Evolutionary conservation across 140 eudicot genomes (phyloP).

Genomic region (Cichorium intybus): DNA sequence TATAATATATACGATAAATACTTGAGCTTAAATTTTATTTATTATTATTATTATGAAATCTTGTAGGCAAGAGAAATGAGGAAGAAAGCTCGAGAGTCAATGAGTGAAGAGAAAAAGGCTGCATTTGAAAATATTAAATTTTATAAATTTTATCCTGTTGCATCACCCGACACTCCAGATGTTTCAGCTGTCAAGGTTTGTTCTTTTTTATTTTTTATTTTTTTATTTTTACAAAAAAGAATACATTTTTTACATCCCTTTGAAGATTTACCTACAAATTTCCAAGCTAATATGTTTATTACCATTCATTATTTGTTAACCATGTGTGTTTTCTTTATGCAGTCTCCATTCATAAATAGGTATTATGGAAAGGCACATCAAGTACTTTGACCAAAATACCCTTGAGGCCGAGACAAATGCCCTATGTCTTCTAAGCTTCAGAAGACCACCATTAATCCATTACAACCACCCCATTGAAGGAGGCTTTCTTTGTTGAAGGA

Average conservation of each 20-base stretch:
- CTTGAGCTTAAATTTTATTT: not conserved
- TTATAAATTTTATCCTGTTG: slow-evolving; percentile 85
- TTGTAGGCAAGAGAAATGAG: slow-evolving; percentile 78
- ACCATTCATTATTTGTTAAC: not conserved
- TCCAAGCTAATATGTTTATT: not conserved
- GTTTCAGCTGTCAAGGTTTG: slow-evolving; percentile 68
- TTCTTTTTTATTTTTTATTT: not conserved
- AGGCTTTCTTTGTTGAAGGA: not conserved
- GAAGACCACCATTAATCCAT: too few species aligned
- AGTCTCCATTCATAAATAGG: slow-evolving; percentile 69
- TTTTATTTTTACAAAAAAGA: not conserved
- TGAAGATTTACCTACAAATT: too few species aligned
- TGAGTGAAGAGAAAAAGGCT: slow-evolving; percentile 58
- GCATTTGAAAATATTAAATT: slow-evolving; percentile 74
- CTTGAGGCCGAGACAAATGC: not conserved
- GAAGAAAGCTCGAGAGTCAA: slow-evolving; percentile 56
- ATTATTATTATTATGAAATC: not conserved
- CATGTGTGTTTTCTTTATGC: slow-evolving; percentile 27
- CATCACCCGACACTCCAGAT: slow-evolving; percentile 77
- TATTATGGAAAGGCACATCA: slow-evolving; percentile 69
- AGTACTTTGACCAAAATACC: slow-evolving; percentile 34
- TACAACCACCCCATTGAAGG: not conserved
- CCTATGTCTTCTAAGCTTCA: too few species aligned
- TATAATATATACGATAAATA: not conserved
- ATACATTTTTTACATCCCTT: not conserved